Evolutionary conservation across 139 green algal species (phyloP), one percentile per base, ranked within the genome.

Genomic region (Chlamydomonas applanata): DNA sequence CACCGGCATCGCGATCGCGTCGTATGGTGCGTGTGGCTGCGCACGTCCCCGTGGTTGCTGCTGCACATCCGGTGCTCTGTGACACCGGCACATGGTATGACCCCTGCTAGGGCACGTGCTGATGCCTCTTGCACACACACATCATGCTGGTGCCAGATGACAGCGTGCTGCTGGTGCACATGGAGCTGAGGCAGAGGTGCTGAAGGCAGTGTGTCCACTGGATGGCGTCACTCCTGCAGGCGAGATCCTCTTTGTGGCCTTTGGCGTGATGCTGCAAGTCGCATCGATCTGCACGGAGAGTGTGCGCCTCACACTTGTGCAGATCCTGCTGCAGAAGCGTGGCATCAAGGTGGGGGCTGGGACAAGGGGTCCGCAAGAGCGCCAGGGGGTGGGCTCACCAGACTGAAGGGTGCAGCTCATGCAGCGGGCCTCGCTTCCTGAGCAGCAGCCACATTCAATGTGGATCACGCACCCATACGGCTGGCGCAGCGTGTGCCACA

Each of bases 321-420:
- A 97, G 84, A 89, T 97, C 32, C 83, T 97, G 79, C 78, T 97
- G 24, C 86, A 89, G 56, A 82, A 69, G 36, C 69, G 82, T 17
- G 91, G 89, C n/a, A 78, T 95, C 30, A 78, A 94, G 67, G 67
- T 73, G 64, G 19, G 40, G 3, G 36, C 4, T 11, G 11, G 40
- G 40, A 11, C 40, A 19, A 7, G 40, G 7, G 40, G n/a, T n/a
- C n/a, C n/a, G n/a, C n/a, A n/a, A n/a, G n/a, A n/a, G 54, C 14
- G 5, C 19, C 54, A 27, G 54, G 22, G 54, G 17, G 29, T 63
- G 54, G 54, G 29, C 54, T 32, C 16, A 54, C 45, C 45, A 13
- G 13, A 54, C 45, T 54, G 13, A 54, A 54, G 45, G 13, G 45
- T 54, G 45, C 45, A 54, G 13, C 16, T 16, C 13, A 13, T 54